Conservation (phyloP, 1,284 basidiomycete genomes). For the Papiliotrema nemorosa region DNA sequence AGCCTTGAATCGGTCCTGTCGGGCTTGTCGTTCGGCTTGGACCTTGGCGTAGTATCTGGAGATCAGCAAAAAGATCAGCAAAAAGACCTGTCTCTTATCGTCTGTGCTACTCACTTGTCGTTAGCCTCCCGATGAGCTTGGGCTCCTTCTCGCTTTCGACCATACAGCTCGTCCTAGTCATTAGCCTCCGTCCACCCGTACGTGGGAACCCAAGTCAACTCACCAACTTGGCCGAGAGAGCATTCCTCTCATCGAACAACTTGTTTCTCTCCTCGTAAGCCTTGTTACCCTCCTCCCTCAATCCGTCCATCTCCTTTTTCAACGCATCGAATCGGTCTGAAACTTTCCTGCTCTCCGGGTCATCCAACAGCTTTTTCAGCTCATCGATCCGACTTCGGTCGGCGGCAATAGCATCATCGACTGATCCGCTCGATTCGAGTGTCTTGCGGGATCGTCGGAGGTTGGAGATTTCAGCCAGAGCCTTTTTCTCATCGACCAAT, state of each 20-base stretch:
- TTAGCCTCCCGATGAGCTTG: constrained; percentile 72
- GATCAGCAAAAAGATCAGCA: neutral
- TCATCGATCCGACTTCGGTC: constrained; percentile 75
- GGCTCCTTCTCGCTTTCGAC: constrained; percentile 71
- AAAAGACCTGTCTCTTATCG: neutral
- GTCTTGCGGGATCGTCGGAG: constrained; percentile 66
- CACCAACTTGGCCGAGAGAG: constrained; percentile 62
- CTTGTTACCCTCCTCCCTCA: constrained; percentile 85
- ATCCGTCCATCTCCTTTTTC: constrained; percentile 77
- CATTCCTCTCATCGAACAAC: constrained; percentile 83
- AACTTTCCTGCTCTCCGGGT: constrained; percentile 80
- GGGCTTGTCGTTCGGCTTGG: constrained; percentile 69
- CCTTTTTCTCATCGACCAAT: constrained; percentile 93
- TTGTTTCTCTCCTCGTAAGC: constrained; percentile 75
- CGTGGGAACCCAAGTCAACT: constrained; percentile 8
- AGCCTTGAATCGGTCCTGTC: constrained; percentile 72
- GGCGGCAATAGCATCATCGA: constrained; percentile 76
- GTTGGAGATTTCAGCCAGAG: constrained; percentile 79
- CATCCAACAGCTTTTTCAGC: constrained; percentile 78
- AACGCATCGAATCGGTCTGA: constrained; percentile 79
- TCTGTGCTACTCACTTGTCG: constrained; percentile 54
- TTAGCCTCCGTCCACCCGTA: neutral
- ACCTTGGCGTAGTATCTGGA: constrained; percentile 70
- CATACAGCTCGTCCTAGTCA: constrained; percentile 63
- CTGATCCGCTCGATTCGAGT: constrained; percentile 79